A percentile compares a stretch with the other conserved stretches of the same genome.
These are phyloP conservation scores for Kodamaea ohmeri DNA, from an alignment of 1,139 yeast genomes.

Conservation along the genomic window DNA sequence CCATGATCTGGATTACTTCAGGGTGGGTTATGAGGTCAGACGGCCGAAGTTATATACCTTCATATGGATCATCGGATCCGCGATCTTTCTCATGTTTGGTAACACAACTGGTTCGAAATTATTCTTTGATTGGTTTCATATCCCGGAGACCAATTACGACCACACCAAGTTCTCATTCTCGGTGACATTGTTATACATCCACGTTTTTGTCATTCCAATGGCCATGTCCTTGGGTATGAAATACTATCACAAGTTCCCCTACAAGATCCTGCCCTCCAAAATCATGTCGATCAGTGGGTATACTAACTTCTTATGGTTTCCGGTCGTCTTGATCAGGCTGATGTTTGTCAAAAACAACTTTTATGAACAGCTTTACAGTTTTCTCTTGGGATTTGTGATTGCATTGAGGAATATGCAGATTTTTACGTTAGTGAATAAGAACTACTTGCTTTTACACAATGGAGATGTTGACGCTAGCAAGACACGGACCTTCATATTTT, in stretches of 20 bases:
- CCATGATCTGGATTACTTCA: conserved; percentile 34
- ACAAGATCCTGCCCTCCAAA: conserved; percentile 38
- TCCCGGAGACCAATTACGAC: conserved; percentile 38
- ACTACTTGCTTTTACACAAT: conserved; percentile 30
- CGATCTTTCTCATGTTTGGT: conserved; percentile 69
- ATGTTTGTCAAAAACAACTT: conserved; percentile 46
- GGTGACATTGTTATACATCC: conserved; percentile 66
- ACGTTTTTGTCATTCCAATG: conserved; percentile 62
- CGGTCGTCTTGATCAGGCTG: conserved; percentile 61
- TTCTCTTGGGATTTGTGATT: conserved; percentile 44
- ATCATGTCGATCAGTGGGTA: conserved; percentile 71
- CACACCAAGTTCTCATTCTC: conserved; percentile 63
- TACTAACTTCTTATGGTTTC: conserved; percentile 75
- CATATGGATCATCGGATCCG: conserved; percentile 80
- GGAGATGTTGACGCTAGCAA: conserved; percentile 23
- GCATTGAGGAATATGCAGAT: conserved; percentile 47
- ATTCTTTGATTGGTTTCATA: conserved; percentile 46
- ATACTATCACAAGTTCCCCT: conserved; percentile 41
- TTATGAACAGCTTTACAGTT: conserved; percentile 30
- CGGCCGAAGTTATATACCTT: conserved; percentile 74
- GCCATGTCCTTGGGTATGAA: conserved; percentile 49
- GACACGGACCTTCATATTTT: conserved; percentile 19
- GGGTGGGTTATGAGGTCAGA: conserved; percentile 28
- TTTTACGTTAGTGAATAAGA: conserved; percentile 39
- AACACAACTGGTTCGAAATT: conserved; percentile 58